These are phyloP conservation scores for Cyclocybe cylindracea DNA, from an alignment of 768 basidiomycete species.

Conservation along the genomic window DNA sequence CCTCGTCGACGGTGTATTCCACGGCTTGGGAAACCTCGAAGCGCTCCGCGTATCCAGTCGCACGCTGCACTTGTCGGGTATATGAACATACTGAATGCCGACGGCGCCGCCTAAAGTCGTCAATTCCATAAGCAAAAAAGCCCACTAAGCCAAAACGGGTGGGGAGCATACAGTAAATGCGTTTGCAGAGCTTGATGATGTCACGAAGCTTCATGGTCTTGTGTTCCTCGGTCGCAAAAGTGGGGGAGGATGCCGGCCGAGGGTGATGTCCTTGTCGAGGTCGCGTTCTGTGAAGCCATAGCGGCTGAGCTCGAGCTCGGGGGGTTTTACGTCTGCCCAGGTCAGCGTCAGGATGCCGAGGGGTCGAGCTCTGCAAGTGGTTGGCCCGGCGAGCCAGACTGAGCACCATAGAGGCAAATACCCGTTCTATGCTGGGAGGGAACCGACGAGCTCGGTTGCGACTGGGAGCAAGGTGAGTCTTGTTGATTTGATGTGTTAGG, in stretches of 20 bases:
- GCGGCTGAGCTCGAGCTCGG: slow-evolving; percentile 93
- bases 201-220: slow-evolving; percentile 89
- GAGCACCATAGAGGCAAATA: slow-evolving; percentile 90
- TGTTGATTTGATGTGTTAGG: background rate
- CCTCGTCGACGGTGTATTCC: slow-evolving; percentile 97
- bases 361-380: slow-evolving; percentile 83
- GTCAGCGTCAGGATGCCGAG: too few relatives aligned
- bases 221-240: slow-evolving; percentile 83
- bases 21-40: slow-evolving; percentile 94
- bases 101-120: slow-evolving; percentile 81
- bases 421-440: slow-evolving; percentile 89
- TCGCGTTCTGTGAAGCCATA: slow-evolving; percentile 75
- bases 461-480: slow-evolving; percentile 82
- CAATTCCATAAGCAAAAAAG: too few relatives aligned
- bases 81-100: slow-evolving; percentile 92
- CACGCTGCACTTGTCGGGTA: slow-evolving; percentile 98
- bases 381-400: slow-evolving; percentile 95
- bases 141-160: too few relatives aligned
- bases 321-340: too few relatives aligned
- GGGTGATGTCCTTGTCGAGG: slow-evolving; percentile 88
- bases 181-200: slow-evolving; percentile 86
- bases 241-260: slow-evolving; percentile 97
- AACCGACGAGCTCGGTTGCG: slow-evolving; percentile 89
- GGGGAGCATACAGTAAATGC: too few relatives aligned
- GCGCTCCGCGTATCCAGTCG: slow-evolving; percentile 97